Evolutionary conservation across 2,329 filamentous ascomycete genomes (phyloP).

Genomic region (Trichoderma sp.): DNA sequence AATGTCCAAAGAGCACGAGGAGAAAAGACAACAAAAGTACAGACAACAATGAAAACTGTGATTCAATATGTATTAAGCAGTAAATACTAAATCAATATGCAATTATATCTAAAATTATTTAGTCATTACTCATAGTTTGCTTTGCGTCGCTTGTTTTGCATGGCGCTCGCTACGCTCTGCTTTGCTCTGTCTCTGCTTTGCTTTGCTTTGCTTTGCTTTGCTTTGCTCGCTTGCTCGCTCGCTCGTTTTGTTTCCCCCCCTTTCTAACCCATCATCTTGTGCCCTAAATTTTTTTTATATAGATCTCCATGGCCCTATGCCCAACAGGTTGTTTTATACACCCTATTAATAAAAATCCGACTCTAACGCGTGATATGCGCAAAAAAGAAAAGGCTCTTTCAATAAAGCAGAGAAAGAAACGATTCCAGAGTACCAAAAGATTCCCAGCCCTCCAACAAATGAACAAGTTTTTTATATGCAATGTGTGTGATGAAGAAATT

Average conservation of each 20-base stretch:
- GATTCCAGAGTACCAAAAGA: conserved; percentile 7
- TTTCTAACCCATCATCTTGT: background rate
- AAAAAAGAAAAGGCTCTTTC: background rate
- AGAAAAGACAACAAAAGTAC: background rate
- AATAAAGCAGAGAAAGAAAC: background rate
- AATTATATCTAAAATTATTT: conserved; percentile 7
- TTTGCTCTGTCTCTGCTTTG: background rate
- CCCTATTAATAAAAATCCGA: conserved; percentile 2
- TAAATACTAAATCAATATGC: conserved; percentile 3
- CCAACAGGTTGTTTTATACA: background rate
- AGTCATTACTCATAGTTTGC: conserved; percentile 17
- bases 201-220: background rate
- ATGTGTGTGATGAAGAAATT: background rate
- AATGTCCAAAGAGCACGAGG: background rate
- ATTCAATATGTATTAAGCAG: conserved; percentile 3
- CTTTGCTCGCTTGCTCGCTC: background rate
- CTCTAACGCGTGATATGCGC: conserved; percentile 9
- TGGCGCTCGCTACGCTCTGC: background rate
- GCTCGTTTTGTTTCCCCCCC: background rate
- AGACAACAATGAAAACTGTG: background rate
- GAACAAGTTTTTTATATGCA: background rate
- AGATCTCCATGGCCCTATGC: background rate
- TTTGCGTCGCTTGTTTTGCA: background rate
- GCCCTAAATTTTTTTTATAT: background rate
- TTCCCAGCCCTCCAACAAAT: background rate